Percentiles rank a stretch among this genome's conserved stretches.
These are phyloP conservation scores for Knoxia roxburghii DNA, from an alignment of 257 asterid genomes.

Conservation along the genomic window DNA sequence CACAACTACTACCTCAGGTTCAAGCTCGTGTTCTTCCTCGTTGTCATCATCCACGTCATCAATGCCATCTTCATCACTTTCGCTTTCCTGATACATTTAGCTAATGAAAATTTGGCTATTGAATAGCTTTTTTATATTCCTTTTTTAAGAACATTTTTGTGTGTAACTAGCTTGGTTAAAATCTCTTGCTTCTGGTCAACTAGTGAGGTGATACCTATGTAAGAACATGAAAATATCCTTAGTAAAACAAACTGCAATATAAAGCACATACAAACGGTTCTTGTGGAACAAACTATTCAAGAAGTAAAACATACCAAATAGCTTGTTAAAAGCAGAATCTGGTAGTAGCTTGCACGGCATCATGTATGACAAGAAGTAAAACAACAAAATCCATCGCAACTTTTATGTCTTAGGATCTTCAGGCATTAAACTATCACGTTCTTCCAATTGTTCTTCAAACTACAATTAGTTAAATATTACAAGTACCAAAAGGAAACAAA, in stretches of 20 bases:
- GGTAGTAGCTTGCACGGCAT: not conserved
- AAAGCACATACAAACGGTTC: not conserved
- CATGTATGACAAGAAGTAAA: not conserved
- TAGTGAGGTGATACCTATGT: not conserved
- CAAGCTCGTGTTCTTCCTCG: slow-evolving; percentile 72
- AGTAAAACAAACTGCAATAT: not conserved
- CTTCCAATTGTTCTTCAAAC: not conserved
- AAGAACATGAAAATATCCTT: slow-evolving; percentile 18
- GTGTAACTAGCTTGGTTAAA: no score
- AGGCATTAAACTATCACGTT: not conserved
- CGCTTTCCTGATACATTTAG: slow-evolving; percentile 33
- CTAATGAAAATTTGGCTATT: not conserved
- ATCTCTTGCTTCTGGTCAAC: not conserved
- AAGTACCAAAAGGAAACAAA: not conserved
- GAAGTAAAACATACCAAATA: not conserved
- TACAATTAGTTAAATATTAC: not conserved
- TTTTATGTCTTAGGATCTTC: not conserved
- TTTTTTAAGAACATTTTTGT: no score
- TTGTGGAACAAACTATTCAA: not conserved
- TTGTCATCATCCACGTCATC: slow-evolving; percentile 53
- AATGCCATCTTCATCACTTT: slow-evolving; percentile 39
- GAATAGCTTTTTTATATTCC: not conserved
- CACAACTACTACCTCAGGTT: slow-evolving; percentile 44
- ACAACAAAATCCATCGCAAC: not conserved
- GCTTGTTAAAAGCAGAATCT: not conserved